Base-by-base conservation (phyloP, 2,329 filamentous ascomycete species). In the Fusarium redolens region DNA sequence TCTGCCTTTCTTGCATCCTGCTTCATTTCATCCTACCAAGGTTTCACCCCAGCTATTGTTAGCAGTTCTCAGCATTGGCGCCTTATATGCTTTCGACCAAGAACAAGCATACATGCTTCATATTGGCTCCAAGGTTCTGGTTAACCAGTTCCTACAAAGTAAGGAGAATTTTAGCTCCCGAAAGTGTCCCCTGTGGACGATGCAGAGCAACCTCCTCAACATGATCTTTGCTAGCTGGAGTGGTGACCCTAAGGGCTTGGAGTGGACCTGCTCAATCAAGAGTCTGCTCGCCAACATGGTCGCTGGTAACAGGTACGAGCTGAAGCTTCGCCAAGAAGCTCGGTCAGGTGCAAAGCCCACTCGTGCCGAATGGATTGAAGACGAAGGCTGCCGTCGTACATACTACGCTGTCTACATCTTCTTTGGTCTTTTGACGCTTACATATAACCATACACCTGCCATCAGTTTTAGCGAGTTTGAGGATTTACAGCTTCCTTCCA, bases 151-250 rank as follows among this genome's bases (percentile, higher is more conserved):
- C 82, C 83, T 99, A 71, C 95, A 97, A 83, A 97, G 98, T 85
- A 98, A 98, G 86, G 95, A 98, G 82, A 97, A 97, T 83, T 98
- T 98, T 82, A 97, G 96, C 86, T 98, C 96, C 13, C 92, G 96
- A 77, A 98, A 98, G 82, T 98, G 96, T 78, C 96, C 96, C 7
- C 84, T 99, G 18, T 98, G 96, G 96, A 96, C 96, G 52, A 98
- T 98, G 94, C 96, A 99, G 82, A 94, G 94, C 81, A 97, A 95
- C 7, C 86, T 99, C 60, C 87, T 99, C 65, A 99, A 99, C 86
- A 98, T 98, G 96, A 92, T 98, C 74, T 98, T 99, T 81, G 95
- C 96, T 61, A 98, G 95, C 86, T 99, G 96, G 96, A 98, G 96
- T 81, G 96, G 96, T 78, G 96, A 98, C 79, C 93, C 96, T 40